These are phyloP conservation scores for Microcos paniculata DNA, from an alignment of 345 rosid genomes.

Conservation along the genomic window DNA sequence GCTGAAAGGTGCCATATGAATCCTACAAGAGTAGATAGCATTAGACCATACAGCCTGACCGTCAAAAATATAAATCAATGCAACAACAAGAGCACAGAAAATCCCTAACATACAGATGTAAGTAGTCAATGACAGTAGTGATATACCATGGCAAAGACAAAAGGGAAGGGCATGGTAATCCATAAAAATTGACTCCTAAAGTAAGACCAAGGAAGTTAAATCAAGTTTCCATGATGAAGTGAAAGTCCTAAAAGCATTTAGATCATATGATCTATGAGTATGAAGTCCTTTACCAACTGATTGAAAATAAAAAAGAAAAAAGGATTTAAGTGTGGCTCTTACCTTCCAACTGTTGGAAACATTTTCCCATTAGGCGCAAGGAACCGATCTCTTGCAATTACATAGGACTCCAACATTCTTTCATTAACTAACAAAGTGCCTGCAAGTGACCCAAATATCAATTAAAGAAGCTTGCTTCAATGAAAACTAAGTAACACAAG, in stretches of 20 bases:
- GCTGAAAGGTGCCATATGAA: conserved; percentile 98
- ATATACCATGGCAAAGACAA: background rate
- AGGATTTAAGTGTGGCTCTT: conserved; percentile 3
- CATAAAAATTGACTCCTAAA: background rate
- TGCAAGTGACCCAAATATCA: conserved; percentile 26
- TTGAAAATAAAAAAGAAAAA: background rate
- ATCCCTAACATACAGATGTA: background rate
- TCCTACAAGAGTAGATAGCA: conserved; percentile 52
- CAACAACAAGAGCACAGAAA: background rate
- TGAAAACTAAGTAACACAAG: background rate
- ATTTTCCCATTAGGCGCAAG: conserved; percentile 83
- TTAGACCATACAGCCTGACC: conserved; percentile 6
- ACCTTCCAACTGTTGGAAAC: conserved; percentile 98
- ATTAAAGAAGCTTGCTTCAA: background rate
- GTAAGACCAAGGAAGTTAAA: background rate
- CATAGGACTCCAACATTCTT: conserved; percentile 96
- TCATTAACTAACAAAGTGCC: conserved; percentile 95
- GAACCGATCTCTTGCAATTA: conserved; percentile 96
- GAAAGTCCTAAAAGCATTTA: background rate
- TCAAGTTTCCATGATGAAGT: background rate
- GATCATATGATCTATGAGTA: background rate
- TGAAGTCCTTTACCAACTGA: background rate
- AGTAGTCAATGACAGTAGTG: no score
- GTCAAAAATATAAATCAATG: background rate
- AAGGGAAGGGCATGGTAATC: background rate